Evolutionary conservation across 352 stramenopile genomes (phyloP).

Genomic region (Phytopythium aichiense): DNA sequence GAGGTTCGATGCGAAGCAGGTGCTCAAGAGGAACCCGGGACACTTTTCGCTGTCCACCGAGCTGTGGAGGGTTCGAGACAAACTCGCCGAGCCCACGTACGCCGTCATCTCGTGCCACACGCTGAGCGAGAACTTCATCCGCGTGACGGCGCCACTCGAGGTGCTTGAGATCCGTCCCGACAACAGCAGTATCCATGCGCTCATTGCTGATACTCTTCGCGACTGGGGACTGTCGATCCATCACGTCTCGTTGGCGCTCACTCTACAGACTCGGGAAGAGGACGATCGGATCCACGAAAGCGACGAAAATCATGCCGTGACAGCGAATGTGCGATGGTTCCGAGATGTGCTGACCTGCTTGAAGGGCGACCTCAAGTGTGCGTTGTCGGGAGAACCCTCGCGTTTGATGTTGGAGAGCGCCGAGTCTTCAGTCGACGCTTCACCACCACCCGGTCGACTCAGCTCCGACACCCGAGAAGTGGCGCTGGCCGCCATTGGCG

Average conservation of each 20-base stretch:
- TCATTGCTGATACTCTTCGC: conserved; percentile 1
- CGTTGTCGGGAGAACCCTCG: neutral
- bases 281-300: neutral
- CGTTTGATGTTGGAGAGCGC: neutral
- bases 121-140: conserved; percentile 27
- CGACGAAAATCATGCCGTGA: neutral
- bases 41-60: conserved; percentile 23
- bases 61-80: conserved; percentile 13
- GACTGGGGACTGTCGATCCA: conserved; percentile 19
- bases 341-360: neutral
- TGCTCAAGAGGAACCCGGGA: conserved; percentile 24
- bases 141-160: conserved; percentile 21
- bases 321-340: neutral
- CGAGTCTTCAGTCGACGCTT: neutral
- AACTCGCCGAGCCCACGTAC: conserved; percentile 2
- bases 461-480: neutral
- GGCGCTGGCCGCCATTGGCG: neutral
- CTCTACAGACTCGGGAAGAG: neutral
- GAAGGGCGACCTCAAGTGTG: neutral
- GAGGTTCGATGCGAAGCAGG: conserved; percentile 33
- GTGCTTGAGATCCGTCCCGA: conserved; percentile 15
- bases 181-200: conserved; percentile 3
- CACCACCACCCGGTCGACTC: neutral
- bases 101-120: conserved; percentile 19
- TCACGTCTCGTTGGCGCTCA: neutral